Percentiles rank a stretch among this genome's conserved stretches.
These are phyloP conservation scores for Dictyophora rubrovolvata DNA, from an alignment of 768 basidiomycete species.

Conservation along the genomic window DNA sequence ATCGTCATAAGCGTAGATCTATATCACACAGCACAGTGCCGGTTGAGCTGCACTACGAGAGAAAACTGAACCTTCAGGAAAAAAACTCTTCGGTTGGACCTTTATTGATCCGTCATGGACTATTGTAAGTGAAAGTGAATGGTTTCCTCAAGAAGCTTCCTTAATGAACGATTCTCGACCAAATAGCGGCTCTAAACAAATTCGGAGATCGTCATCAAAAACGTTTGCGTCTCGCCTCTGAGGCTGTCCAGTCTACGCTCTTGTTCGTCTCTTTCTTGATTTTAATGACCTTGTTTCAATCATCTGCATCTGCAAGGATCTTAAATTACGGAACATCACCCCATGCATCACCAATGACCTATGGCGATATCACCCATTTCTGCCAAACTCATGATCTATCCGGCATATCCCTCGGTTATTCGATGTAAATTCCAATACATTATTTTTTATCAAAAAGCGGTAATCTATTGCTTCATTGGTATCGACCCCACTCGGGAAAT, in stretches of 20 bases:
- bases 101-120: slow-evolving; percentile 51
- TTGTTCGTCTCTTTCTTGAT: slow-evolving; percentile 32
- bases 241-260: slow-evolving; percentile 59
- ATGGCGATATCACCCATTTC: slow-evolving; percentile 66
- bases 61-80: not conserved
- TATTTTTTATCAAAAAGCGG: no score
- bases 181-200: slow-evolving; percentile 74
- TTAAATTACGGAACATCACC: slow-evolving; percentile 85
- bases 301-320: slow-evolving; percentile 38
- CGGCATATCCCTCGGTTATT: slow-evolving; percentile 78
- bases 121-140: slow-evolving; percentile 37
- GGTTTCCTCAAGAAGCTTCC: slow-evolving; percentile 4
- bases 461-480: no score
- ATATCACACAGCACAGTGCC: not conserved
- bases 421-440: slow-evolving; percentile 51
- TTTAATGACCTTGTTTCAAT: not conserved
- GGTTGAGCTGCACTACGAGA: slow-evolving; percentile 8
- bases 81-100: slow-evolving; percentile 16
- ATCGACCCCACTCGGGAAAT: no score
- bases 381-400: slow-evolving; percentile 41
- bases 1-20: not conserved
- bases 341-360: slow-evolving; percentile 63
- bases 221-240: slow-evolving; percentile 56
- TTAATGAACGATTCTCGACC: not conserved
- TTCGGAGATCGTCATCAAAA: slow-evolving; percentile 77